Conservation (phyloP, 345 rosid genomes). For the Fremontodendron californicum region DNA sequence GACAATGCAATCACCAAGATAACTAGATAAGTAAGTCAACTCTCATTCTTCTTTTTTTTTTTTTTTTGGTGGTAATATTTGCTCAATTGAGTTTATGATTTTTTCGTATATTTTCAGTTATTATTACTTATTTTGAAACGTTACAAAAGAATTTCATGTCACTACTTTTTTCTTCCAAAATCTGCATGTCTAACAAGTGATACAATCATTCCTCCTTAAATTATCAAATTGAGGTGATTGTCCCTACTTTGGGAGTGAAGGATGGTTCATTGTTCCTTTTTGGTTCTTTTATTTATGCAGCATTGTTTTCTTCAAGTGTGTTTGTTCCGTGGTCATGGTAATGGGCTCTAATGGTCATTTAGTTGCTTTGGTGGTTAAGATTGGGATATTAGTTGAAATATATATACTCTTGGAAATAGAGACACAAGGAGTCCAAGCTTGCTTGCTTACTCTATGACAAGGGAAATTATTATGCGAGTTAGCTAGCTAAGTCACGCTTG, state of each 20-base stretch:
- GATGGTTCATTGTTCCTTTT: not conserved
- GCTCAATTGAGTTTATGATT: not conserved
- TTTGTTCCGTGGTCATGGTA: not conserved
- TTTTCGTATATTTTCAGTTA: not conserved
- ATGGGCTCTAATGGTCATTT: not conserved
- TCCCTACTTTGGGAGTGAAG: not conserved
- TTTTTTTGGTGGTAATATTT: not conserved
- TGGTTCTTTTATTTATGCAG: not conserved
- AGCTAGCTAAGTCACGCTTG: not conserved
- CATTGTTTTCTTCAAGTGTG: not conserved
- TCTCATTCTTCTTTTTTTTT: not conserved
- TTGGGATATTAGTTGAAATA: not conserved
- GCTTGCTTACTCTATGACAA: not conserved
- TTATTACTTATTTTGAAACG: not conserved
- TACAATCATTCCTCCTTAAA: not conserved
- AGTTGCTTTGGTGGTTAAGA: not conserved
- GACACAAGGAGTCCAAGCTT: not conserved
- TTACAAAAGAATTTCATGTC: not conserved
- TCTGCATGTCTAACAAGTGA: not conserved
- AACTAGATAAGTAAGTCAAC: not conserved
- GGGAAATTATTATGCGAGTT: not conserved
- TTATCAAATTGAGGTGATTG: not conserved
- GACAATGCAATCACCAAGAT: not conserved
- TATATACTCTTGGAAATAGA: not conserved
- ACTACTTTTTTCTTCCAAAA: not conserved